Evolutionary conservation across 176 grass and related monocot species (phyloP).

Genomic region (Themeda triandra): DNA sequence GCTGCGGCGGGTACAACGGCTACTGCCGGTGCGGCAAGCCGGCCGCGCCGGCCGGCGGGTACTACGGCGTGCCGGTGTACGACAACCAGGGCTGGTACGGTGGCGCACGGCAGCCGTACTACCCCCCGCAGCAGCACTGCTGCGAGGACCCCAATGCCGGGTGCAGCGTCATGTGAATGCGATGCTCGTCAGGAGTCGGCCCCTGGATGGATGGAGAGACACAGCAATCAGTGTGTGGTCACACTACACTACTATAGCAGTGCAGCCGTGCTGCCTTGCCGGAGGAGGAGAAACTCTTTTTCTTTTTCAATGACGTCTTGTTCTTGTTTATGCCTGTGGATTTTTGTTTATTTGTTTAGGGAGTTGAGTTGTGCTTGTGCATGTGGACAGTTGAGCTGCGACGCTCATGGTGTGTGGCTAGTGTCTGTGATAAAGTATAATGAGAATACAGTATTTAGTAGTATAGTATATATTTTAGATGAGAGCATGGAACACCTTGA

Average conservation of each 20-base stretch:
- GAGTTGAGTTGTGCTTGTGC: slow-evolving; percentile 42
- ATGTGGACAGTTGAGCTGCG: slow-evolving; percentile 39
- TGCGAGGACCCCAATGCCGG: slow-evolving; percentile 62
- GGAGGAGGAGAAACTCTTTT: background rate
- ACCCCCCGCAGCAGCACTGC: slow-evolving; percentile 23
- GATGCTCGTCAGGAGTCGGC: background rate
- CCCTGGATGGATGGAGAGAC: slow-evolving; percentile 22
- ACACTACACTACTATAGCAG: background rate
- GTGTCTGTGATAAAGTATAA: background rate
- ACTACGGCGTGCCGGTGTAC: slow-evolving; percentile 53
- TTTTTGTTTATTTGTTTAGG: slow-evolving; percentile 3
- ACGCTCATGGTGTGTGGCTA: slow-evolving; percentile 8
- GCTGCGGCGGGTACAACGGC: slow-evolving; percentile 12
- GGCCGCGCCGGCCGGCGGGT: slow-evolving; percentile 29
- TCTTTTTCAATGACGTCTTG: background rate
- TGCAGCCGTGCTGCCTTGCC: background rate
- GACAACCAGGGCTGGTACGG: slow-evolving; percentile 50
- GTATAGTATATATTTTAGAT: background rate
- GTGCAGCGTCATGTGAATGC: slow-evolving; percentile 57
- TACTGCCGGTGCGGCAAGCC: slow-evolving; percentile 46
- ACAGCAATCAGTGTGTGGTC: slow-evolving; percentile 36
- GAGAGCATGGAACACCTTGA: background rate
- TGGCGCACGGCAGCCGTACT: slow-evolving; percentile 41
- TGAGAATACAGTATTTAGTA: background rate
- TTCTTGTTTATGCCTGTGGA: slow-evolving; percentile 22